Evolutionary conservation across 805 yeast genomes (phyloP), one percentile per base, ranked within the genome.

Genomic region (Hanseniaspora nectarophila): DNA sequence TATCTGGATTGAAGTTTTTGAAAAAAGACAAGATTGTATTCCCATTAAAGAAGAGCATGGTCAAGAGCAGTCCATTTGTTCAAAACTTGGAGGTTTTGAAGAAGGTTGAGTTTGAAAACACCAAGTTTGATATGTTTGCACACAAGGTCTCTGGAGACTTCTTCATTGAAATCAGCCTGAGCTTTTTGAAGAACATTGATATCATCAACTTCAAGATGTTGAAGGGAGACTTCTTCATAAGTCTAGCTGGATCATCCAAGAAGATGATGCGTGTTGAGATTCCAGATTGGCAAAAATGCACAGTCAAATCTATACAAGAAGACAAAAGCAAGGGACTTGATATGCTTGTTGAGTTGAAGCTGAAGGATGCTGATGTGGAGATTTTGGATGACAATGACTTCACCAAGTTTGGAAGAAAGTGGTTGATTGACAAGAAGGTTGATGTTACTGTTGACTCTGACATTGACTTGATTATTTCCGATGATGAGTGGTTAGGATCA

Each of bases 401-500:
- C 29, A 49, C 53, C 3, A 49, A 42, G 38, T 42, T 49, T 34
- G 53, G 53, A 13, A 49, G 42, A 21, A 23, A 43, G 18, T 49
- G 53, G 53, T 10, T 49, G 4, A 33, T 45, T 28, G 46, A 49
- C 21, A 49, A 49, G 15, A 12, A 24, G 16, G 53, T 49, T 24
- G 43, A 34, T 33, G 43, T 49, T 12, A 18, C 15, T 6, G 37
- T 49, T 21, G 37, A 43, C 5, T 49, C 53, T 2, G 24, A 16
- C 4, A 13, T 49, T 6, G 53, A 49, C 20, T 24, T 49, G 34
- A 49, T 49, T 13, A 49, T 49, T 7, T 49, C 53, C 6, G 29
- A 49, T 9, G 53, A 49, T 21, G 32, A 33, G 23, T 49, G 53
- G 53, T 21, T 49, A 15, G 53, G 53, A 13, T 49, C 53, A 12